Conservation (phyloP, 331 rosid species). For the Acacia concinna region DNA sequence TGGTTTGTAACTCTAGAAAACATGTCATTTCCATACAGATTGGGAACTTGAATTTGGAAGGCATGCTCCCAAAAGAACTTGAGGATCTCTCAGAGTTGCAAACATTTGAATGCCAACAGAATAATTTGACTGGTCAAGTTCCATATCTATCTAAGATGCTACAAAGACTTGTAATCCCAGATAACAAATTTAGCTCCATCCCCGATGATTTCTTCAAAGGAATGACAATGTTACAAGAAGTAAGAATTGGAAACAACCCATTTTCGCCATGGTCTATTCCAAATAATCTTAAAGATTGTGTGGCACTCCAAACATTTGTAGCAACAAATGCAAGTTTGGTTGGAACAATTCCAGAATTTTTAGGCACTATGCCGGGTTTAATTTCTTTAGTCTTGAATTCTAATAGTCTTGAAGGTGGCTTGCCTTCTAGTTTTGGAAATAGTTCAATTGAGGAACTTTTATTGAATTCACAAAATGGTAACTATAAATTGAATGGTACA, state of each 20-base stretch:
- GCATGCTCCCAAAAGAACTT: constrained; percentile 59
- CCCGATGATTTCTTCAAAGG: constrained; percentile 62
- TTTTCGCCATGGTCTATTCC: constrained; percentile 63
- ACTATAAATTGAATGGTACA: constrained; percentile 60
- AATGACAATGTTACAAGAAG: constrained; percentile 37
- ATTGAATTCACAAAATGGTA: constrained; percentile 59
- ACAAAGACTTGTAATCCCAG: constrained; percentile 38
- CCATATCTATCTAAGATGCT: constrained; percentile 59
- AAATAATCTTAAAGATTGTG: constrained; percentile 35
- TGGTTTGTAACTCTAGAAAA: constrained; percentile 39
- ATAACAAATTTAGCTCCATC: constrained; percentile 51
- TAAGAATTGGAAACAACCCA: constrained; percentile 46
- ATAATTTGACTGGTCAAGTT: constrained; percentile 55
- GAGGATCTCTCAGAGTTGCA: constrained; percentile 35
- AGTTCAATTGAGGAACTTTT: constrained; percentile 53
- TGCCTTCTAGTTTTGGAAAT: constrained; percentile 54
- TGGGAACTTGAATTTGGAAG: constrained; percentile 55
- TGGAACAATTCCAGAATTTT: constrained; percentile 59
- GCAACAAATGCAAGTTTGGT: constrained; percentile 40
- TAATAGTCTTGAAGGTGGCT: constrained; percentile 60
- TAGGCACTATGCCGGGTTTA: constrained; percentile 49
- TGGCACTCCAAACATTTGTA: constrained; percentile 38
- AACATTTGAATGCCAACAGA: constrained; percentile 51
- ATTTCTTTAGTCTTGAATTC: constrained; percentile 41
- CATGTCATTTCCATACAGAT: constrained; percentile 50